These are phyloP conservation scores for Tetradesmus lagerheimii DNA, from an alignment of 139 green algal genomes.

Conservation along the genomic window DNA sequence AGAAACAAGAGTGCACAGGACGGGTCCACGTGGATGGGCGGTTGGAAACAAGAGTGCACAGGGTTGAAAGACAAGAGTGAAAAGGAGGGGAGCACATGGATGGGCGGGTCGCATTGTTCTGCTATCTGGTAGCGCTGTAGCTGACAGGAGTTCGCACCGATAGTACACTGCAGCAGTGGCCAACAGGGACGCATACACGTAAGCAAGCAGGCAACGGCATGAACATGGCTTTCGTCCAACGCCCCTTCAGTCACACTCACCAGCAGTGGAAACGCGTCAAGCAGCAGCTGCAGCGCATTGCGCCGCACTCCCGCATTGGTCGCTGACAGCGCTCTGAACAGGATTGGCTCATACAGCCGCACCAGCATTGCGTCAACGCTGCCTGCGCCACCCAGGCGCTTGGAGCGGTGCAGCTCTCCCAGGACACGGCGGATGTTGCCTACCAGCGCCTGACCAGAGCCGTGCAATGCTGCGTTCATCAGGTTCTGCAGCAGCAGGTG, in stretches of 20 bases:
- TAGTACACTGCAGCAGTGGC: too few relatives aligned
- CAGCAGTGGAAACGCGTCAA: slow-evolving; percentile 85
- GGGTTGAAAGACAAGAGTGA: not conserved
- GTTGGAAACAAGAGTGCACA: too few relatives aligned
- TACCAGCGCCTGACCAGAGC: slow-evolving; percentile 67
- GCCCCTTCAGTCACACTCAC: slow-evolving; percentile 49
- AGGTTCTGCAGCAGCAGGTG: slow-evolving; percentile 63
- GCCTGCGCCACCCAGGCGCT: slow-evolving; percentile 36
- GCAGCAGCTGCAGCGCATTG: slow-evolving; percentile 81
- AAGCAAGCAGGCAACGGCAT: too few relatives aligned
- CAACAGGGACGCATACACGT: too few relatives aligned
- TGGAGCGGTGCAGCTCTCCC: slow-evolving; percentile 39
- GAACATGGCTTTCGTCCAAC: too few relatives aligned
- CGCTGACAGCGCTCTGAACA: slow-evolving; percentile 77
- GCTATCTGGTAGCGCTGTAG: too few relatives aligned
- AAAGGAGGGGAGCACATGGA: too few relatives aligned
- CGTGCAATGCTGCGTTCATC: slow-evolving; percentile 73
- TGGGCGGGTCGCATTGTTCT: too few relatives aligned
- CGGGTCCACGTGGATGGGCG: too few relatives aligned
- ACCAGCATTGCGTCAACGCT: slow-evolving; percentile 78
- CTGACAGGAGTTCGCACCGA: too few relatives aligned
- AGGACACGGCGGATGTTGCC: slow-evolving; percentile 59
- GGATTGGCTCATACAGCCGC: slow-evolving; percentile 86
- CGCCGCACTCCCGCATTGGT: slow-evolving; percentile 81
- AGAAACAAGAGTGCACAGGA: too few relatives aligned